phyloP scores from a whole-genome alignment of 2,329 filamentous ascomycete species.

The Xylariaceae sp. region DNA sequence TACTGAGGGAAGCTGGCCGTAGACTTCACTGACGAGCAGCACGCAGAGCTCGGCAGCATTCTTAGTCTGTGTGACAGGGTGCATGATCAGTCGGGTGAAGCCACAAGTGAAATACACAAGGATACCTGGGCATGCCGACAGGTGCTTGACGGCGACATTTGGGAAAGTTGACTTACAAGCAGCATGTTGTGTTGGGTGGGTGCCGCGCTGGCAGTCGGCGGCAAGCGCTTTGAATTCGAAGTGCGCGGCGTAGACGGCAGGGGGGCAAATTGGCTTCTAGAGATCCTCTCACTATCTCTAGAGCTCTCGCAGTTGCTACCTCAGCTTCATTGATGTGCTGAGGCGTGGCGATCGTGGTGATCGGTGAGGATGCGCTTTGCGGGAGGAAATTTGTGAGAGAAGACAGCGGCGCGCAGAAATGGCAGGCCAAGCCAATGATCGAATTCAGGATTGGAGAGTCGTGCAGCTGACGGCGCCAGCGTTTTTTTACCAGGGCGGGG shows the following conservation, averaged over 20 bases:
- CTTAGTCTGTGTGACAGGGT: conserved; percentile 53
- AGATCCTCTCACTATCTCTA: conserved; percentile 77
- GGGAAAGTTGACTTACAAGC: conserved; percentile 30
- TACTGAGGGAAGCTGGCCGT: conserved; percentile 91
- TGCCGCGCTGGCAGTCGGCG: too few species aligned
- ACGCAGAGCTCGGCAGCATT: conserved; percentile 83
- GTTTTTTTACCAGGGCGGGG: conserved; percentile 28
- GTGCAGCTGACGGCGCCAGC: background rate
- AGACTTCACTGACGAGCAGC: conserved; percentile 83
- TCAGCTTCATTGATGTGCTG: conserved; percentile 53
- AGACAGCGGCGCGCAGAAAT: too few species aligned
- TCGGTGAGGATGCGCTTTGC: background rate
- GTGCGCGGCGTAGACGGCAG: conserved; percentile 11
- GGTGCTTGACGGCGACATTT: background rate
- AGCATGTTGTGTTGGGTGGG: conserved; percentile 25
- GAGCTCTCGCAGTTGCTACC: conserved; percentile 71
- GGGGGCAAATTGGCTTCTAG: conserved; percentile 57
- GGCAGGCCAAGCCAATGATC: too few species aligned
- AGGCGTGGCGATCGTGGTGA: conserved; percentile 3
- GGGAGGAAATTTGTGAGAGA: background rate
- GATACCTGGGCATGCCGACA: too few species aligned
- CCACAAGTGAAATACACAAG: too few species aligned
- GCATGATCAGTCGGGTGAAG: conserved; percentile 22
- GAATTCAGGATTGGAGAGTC: too few species aligned
- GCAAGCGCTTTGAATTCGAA: background rate